Conservation (phyloP, 1,139 yeast species). For the Hyphopichia khmerensis region DNA sequence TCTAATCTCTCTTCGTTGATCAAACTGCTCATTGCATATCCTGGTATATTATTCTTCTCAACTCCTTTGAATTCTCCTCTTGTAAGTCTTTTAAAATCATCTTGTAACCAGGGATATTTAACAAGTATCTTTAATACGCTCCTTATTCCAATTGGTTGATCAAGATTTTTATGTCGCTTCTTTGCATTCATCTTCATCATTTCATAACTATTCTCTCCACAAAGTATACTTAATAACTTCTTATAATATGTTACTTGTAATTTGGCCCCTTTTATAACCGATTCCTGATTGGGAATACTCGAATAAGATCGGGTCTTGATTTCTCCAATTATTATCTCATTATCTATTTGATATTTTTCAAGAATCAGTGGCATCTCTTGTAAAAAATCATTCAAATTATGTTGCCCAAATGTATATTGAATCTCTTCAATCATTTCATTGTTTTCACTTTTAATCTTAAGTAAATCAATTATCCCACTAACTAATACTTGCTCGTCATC, state of each 20-base stretch:
- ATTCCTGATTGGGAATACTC: conserved; percentile 43
- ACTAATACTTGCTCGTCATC: conserved; percentile 35
- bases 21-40: too few relatives aligned
- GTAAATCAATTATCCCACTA: conserved; percentile 64
- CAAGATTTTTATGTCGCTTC: conserved; percentile 46
- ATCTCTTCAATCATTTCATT: conserved; percentile 23
- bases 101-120: conserved; percentile 29
- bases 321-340: conserved; percentile 43
- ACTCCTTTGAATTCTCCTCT: too few relatives aligned
- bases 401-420: too few relatives aligned
- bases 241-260: conserved; percentile 60
- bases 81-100: conserved; percentile 45
- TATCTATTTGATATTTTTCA: conserved; percentile 13
- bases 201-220: conserved; percentile 25
- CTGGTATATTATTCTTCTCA: too few relatives aligned
- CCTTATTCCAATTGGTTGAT: conserved; percentile 45
- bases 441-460: conserved; percentile 23
- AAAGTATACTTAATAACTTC: conserved; percentile 36
- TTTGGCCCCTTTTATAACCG: conserved; percentile 50
- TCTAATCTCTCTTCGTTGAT: too few relatives aligned
- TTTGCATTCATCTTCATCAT: conserved; percentile 45
- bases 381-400: too few relatives aligned
- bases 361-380: conserved; percentile 11
- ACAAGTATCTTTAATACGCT: conserved; percentile 35
- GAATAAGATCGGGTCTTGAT: conserved; percentile 54